Percentiles rank a stretch among this genome's conserved stretches.
Evolutionary conservation across 768 basidiomycete species (phyloP).

Genomic region (Sarcomyxa edulis): DNA sequence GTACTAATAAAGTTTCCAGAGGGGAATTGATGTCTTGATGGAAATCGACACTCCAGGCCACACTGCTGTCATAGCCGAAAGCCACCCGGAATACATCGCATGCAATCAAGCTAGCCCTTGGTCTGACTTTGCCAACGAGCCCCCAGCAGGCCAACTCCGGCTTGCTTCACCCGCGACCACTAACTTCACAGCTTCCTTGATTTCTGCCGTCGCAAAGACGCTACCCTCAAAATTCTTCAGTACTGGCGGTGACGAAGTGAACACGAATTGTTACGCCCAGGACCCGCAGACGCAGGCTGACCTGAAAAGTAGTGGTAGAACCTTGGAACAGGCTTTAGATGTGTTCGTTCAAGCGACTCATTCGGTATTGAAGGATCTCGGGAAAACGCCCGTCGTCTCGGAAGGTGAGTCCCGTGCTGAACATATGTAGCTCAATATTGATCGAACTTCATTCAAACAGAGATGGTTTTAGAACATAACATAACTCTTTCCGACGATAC

Average conservation of each 20-base stretch:
- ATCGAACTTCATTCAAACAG: constrained; percentile 40
- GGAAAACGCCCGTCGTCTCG: constrained; percentile 82
- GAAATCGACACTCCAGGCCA: constrained; percentile 88
- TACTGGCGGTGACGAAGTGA: constrained; percentile 83
- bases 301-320: constrained; percentile 43
- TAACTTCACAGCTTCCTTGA: constrained; percentile 51
- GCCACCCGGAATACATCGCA: constrained; percentile 73
- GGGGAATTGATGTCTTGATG: constrained; percentile 55
- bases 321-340: constrained; percentile 59
- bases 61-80: constrained; percentile 55
- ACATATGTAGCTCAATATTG: constrained; percentile 28
- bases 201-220: constrained; percentile 47
- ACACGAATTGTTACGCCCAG: constrained; percentile 57
- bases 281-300: constrained; percentile 56
- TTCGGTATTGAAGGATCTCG: constrained; percentile 40
- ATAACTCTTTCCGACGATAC: constrained; percentile 45
- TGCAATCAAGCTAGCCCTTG: constrained; percentile 56
- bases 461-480: constrained; percentile 59
- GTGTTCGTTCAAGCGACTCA: constrained; percentile 60
- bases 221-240: constrained; percentile 61
- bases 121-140: constrained; percentile 60
- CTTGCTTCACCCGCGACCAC: constrained; percentile 57
- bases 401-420: constrained; percentile 63
- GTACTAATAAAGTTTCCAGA: constrained; percentile 23
- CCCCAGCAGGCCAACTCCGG: constrained; percentile 80